Evolutionary conservation across 192 early-diverging fungal genomes (phyloP).

Genomic region (Lobosporangium transversale): DNA sequence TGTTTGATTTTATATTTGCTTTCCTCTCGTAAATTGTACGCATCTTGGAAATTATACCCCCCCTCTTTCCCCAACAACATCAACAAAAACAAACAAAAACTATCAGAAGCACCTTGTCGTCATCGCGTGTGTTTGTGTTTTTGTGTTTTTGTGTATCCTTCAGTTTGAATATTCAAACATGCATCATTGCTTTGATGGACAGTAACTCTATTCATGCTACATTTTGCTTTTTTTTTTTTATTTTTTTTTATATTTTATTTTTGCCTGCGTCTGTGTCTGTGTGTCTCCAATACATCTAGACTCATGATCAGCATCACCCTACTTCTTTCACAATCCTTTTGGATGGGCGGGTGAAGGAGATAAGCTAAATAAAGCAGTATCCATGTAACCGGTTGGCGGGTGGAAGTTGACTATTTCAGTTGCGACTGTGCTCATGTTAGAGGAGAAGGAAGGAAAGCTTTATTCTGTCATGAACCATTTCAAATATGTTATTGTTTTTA

Average conservation of each 20-base stretch:
- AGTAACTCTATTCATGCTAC: slow-evolving; percentile 14
- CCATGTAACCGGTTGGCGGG: slow-evolving; percentile 3
- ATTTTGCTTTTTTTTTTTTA: not conserved
- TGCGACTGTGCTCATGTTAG: not conserved
- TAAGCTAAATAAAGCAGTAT: not conserved
- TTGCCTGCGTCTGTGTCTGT: not conserved
- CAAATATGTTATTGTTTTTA: not conserved
- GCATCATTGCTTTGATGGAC: no score
- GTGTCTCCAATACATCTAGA: no score
- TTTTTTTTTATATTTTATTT: not conserved
- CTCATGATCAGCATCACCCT: slow-evolving; percentile 8
- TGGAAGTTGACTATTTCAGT: not conserved
- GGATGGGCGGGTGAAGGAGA: no score
- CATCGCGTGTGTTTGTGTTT: slow-evolving; percentile 23
- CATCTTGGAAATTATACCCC: no score
- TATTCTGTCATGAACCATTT: no score
- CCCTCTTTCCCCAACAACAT: no score
- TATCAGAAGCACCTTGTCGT: no score
- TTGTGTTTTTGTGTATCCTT: no score
- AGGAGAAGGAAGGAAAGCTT: not conserved
- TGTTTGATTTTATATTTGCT: no score
- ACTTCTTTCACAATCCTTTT: not conserved
- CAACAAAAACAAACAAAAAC: no score
- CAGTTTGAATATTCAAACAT: slow-evolving; percentile 2
- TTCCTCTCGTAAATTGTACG: no score